A percentile compares a stretch with the other conserved stretches of the same genome.
These are phyloP conservation scores for Scenedesmus sp. DNA, from an alignment of 163 green algal genomes.

Conservation along the genomic window DNA sequence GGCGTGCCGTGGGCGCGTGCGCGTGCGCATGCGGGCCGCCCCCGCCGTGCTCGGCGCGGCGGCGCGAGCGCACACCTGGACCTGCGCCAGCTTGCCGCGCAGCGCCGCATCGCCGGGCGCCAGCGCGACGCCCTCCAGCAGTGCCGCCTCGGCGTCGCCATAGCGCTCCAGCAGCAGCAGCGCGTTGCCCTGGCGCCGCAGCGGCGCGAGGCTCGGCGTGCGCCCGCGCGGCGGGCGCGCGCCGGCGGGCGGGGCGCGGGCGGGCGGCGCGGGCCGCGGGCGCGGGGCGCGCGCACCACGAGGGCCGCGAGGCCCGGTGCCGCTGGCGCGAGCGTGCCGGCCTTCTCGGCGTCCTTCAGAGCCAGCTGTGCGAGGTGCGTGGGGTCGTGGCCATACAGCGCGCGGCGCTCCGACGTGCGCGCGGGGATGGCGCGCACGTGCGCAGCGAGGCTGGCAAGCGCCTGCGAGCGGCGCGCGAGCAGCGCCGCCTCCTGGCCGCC, in stretches of 20 bases:
- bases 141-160: constrained; percentile 55
- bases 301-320: too few relatives aligned
- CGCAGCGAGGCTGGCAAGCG: constrained; percentile 45
- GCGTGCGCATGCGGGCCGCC: too few relatives aligned
- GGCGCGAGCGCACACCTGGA: too few relatives aligned
- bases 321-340: constrained; percentile 25
- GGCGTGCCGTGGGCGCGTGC: too few relatives aligned
- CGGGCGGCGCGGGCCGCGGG: too few relatives aligned
- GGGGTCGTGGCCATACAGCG: constrained; percentile 69
- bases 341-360: constrained; percentile 55
- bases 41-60: too few relatives aligned
- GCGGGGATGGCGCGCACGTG: constrained; percentile 58
- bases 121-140: constrained; percentile 46
- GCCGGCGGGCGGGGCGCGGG: too few relatives aligned
- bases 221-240: too few relatives aligned
- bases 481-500: constrained; percentile 3
- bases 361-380: constrained; percentile 53
- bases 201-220: too few relatives aligned
- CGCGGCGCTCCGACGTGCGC: constrained; percentile 53
- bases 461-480: constrained; percentile 17
- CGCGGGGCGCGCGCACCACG: too few relatives aligned
- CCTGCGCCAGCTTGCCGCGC: too few relatives aligned
- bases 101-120: constrained; percentile 14
- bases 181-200: constrained; percentile 52
- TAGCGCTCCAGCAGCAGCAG: constrained; percentile 71